These are phyloP conservation scores for Vigna angularis DNA, from an alignment of 306 rosid species.

Conservation along the genomic window DNA sequence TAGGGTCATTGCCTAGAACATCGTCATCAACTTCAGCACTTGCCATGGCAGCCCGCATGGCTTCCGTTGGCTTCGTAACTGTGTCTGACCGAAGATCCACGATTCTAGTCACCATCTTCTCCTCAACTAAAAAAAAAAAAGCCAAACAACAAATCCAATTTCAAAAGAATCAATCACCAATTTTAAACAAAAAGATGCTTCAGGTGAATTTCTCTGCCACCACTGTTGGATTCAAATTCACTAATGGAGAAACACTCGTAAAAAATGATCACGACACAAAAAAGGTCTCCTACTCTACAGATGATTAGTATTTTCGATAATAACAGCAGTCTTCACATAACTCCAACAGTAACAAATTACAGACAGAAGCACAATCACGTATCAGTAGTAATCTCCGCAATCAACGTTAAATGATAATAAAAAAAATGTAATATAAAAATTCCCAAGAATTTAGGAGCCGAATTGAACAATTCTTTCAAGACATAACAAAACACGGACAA, in stretches of 20 bases:
- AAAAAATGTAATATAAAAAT: neutral
- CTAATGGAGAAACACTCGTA: neutral
- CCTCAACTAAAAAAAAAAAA: slow-evolving; percentile 40
- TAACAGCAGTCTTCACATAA: neutral
- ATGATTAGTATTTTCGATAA: neutral
- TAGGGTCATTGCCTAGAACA: slow-evolving; percentile 75
- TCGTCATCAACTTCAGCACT: slow-evolving; percentile 92
- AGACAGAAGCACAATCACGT: slow-evolving; percentile 4
- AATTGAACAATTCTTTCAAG: slow-evolving; percentile 30
- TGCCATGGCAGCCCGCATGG: slow-evolving; percentile 89
- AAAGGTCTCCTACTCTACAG: neutral
- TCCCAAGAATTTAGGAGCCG: slow-evolving; percentile 24
- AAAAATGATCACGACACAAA: neutral
- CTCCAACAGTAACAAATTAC: neutral
- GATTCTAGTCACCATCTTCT: slow-evolving; percentile 68
- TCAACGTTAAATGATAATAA: neutral
- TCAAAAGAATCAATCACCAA: slow-evolving; percentile 10
- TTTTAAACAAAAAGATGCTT: slow-evolving; percentile 31
- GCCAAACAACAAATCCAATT: neutral
- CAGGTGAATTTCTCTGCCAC: slow-evolving; percentile 46
- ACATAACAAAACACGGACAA: neutral
- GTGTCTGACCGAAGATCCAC: slow-evolving; percentile 95
- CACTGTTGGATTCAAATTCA: slow-evolving; percentile 43
- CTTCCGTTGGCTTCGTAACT: slow-evolving; percentile 83
- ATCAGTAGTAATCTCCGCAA: slow-evolving; percentile 14